These are phyloP conservation scores for Kregervanrija pseudodelftensis DNA, from an alignment of 805 yeast species.

Conservation along the genomic window DNA sequence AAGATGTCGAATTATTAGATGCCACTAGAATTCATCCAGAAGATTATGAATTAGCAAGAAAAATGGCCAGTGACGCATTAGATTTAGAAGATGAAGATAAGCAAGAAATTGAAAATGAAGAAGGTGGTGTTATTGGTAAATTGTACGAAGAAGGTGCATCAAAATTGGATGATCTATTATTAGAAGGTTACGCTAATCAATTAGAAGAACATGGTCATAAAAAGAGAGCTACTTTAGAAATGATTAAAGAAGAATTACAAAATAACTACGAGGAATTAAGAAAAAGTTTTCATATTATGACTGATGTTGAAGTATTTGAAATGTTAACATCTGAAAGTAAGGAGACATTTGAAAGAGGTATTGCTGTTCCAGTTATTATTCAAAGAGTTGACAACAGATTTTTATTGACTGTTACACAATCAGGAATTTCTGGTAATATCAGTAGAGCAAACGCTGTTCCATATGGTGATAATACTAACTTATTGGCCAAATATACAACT, in stretches of 20 bases:
- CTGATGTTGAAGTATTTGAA: constrained; percentile 70
- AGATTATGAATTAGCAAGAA: constrained; percentile 91
- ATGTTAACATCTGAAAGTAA: constrained; percentile 83
- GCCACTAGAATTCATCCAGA: constrained; percentile 97
- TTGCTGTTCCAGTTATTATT: constrained; percentile 68
- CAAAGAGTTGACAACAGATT: constrained; percentile 48
- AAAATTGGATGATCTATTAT: constrained; percentile 76
- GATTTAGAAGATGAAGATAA: constrained; percentile 93
- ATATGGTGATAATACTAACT: constrained; percentile 38
- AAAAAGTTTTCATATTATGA: constrained; percentile 57
- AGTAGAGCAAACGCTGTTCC: constrained; percentile 32
- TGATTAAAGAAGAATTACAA: constrained; percentile 80
- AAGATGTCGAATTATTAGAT: constrained; percentile 75
- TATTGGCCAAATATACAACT: constrained; percentile 33
- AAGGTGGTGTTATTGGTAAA: constrained; percentile 71
- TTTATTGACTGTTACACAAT: constrained; percentile 40
- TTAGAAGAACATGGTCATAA: constrained; percentile 70
- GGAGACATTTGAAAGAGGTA: constrained; percentile 59
- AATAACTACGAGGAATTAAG: constrained; percentile 85
- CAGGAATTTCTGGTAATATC: constrained; percentile 40
- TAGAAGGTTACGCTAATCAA: constrained; percentile 90
- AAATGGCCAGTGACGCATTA: constrained; percentile 97
- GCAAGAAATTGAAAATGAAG: constrained; percentile 63
- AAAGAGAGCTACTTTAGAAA: constrained; percentile 71
- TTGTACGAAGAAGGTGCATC: constrained; percentile 63